These are phyloP conservation scores for Colletotrichum costaricense DNA, from an alignment of 2,329 filamentous ascomycete species.

Conservation along the genomic window DNA sequence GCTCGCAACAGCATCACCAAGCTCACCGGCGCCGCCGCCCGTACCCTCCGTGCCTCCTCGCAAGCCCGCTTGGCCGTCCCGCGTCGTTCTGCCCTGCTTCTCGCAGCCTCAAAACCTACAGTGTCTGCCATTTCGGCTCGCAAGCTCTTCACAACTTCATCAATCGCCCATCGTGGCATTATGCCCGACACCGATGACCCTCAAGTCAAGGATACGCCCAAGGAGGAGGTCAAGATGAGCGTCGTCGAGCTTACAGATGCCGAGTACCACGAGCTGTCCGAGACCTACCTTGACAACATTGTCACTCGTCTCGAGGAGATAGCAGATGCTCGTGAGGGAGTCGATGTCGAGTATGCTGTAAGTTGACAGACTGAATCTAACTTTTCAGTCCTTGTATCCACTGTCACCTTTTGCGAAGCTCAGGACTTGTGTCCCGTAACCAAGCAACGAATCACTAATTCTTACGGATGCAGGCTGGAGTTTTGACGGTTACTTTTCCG, in stretches of 20 bases:
- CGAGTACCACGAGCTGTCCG: conserved; percentile 82
- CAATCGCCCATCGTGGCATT: conserved; percentile 58
- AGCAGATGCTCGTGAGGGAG: conserved; percentile 77
- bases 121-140: conserved; percentile 38
- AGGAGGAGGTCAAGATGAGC: conserved; percentile 51
- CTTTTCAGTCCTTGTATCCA: background rate
- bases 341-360: conserved; percentile 93
- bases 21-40: conserved; percentile 51
- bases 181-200: conserved; percentile 70
- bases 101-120: conserved; percentile 21
- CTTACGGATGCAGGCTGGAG: conserved; percentile 73
- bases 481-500: conserved; percentile 80
- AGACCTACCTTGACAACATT: conserved; percentile 75
- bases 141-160: conserved; percentile 45
- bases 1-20: conserved; percentile 46
- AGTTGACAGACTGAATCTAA: conserved; percentile 45
- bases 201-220: conserved; percentile 52
- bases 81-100: conserved; percentile 15
- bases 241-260: conserved; percentile 74
- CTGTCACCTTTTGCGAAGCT: background rate
- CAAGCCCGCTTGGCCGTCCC: conserved; percentile 37
- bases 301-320: conserved; percentile 74
- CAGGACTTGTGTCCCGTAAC: background rate
- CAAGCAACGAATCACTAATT: conserved; percentile 29
- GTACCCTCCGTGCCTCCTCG: conserved; percentile 44